Conservation (phyloP, 2,329 filamentous ascomycete genomes). For the Colletotrichum plurivorum region DNA sequence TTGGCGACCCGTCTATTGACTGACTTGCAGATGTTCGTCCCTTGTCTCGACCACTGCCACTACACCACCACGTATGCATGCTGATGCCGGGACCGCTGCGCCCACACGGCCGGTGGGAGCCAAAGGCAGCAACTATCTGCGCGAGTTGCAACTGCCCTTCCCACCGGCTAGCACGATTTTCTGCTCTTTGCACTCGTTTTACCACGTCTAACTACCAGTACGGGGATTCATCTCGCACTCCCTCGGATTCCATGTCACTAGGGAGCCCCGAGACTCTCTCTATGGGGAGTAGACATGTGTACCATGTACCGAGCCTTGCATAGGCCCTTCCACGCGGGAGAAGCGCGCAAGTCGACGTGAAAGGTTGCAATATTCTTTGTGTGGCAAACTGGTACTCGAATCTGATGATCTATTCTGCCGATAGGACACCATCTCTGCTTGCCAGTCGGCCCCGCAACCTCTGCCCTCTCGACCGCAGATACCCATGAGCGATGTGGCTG, state of each 20-base stretch:
- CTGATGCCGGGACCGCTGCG: slow-evolving; percentile 22
- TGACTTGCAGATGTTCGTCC: slow-evolving; percentile 34
- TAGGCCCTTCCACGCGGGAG: no score
- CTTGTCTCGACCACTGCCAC: slow-evolving; percentile 39
- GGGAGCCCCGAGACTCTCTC: not conserved
- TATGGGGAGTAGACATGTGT: not conserved
- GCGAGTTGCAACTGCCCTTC: no score
- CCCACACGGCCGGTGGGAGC: slow-evolving; percentile 6
- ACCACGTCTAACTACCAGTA: no score
- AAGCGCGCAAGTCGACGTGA: not conserved
- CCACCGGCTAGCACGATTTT: not conserved
- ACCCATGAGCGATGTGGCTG: slow-evolving; percentile 9
- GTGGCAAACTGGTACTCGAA: not conserved
- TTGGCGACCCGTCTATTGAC: slow-evolving; percentile 39
- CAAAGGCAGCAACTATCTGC: slow-evolving; percentile 16
- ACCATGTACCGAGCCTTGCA: not conserved
- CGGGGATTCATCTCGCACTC: not conserved
- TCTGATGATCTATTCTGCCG: not conserved
- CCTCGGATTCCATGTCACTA: slow-evolving; percentile 1
- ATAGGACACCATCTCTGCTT: slow-evolving; percentile 7
- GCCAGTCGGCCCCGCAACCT: not conserved
- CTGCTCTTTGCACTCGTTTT: not conserved
- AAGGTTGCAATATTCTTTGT: not conserved
- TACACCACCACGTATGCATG: slow-evolving; percentile 34
- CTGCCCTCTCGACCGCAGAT: not conserved